Base-by-base conservation (phyloP, 1,284 basidiomycete species). In the Lentinula novae-zelandiae region DNA sequence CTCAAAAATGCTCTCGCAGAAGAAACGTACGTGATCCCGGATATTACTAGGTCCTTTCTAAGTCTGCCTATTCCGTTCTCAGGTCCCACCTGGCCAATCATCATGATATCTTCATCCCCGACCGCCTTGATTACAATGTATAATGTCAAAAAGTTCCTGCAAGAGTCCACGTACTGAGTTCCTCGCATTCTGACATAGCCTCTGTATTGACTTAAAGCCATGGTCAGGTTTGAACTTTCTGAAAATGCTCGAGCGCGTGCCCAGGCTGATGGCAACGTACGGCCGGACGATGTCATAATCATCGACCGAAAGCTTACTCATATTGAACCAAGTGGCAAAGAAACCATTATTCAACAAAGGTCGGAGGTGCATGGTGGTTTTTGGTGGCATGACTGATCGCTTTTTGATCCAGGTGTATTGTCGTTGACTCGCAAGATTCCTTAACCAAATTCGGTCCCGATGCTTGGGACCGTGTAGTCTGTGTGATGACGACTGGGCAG, bases 51-150 rank as follows among this genome's bases (percentile, higher is more conserved):
- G 9, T 39, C 17, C 1, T n/a, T n/a, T 33, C 27, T 27, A 38
- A 34, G 9, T 46, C 39, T 55, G 17, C 12, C 36, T 39, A 17
- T 6, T 57, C 53, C 48, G 8, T 17, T 58, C 53, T 38, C 67
- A 87, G 85, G 82, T 60, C 85, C 85, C 66, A 84, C 83, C 69
- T 87, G 90, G 73, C 96, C 96, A 0, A 98, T 99, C 70, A 96
- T 98, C 72, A 89, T 98, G 75, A 95, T 99, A 42, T 96, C 95
- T 0, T 97, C 95, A 0, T 95, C 93, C 1, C 95, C 95, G 0
- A 98, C 96, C 0, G 89, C 95, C 7, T 84, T 99, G 58, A 87
- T 99, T 70, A 98, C 94, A 4, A 97, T 99, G 94, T 90, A 96
- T 83, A 99, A 99, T 72, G 94, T 98, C 63, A 93, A 93, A 72